phyloP scores from a whole-genome alignment of 257 asterid species.

The Schizonepeta tenuifolia region DNA sequence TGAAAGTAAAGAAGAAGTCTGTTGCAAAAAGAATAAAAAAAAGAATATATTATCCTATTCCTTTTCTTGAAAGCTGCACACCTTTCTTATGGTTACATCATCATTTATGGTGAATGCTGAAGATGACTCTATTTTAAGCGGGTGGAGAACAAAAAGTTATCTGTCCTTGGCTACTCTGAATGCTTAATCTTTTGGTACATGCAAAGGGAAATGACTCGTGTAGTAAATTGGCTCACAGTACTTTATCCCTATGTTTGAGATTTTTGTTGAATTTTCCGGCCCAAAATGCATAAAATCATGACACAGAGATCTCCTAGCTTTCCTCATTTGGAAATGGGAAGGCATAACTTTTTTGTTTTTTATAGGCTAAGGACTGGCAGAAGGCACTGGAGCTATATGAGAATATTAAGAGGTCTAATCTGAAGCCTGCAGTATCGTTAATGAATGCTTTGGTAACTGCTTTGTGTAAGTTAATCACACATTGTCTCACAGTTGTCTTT shows the following conservation, averaged over 20 bases:
- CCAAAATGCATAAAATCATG: slow-evolving; percentile 15
- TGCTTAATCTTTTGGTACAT: slow-evolving; percentile 13
- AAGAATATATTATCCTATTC: too few relatives aligned
- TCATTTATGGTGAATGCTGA: slow-evolving; percentile 17
- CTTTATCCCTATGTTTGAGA: slow-evolving; percentile 24
- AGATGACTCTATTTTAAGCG: slow-evolving; percentile 15
- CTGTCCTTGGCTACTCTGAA: slow-evolving; percentile 11
- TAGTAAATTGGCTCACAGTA: slow-evolving; percentile 1
- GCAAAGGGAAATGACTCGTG: background rate
- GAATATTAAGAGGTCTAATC: slow-evolving; percentile 60
- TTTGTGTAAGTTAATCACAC: slow-evolving; percentile 68
- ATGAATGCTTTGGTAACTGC: slow-evolving; percentile 96
- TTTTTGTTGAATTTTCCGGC: slow-evolving; percentile 13
- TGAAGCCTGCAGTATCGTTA: slow-evolving; percentile 83
- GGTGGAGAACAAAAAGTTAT: slow-evolving; percentile 7
- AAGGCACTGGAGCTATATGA: slow-evolving; percentile 85
- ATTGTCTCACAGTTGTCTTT: slow-evolving; percentile 21
- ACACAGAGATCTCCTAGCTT: background rate
- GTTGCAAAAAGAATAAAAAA: too few relatives aligned
- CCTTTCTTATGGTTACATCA: slow-evolving; percentile 20
- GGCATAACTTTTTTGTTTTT: slow-evolving; percentile 35
- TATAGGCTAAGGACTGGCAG: slow-evolving; percentile 84
- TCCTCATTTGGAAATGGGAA: slow-evolving; percentile 15
- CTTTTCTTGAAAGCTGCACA: slow-evolving; percentile 18
- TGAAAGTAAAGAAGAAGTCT: slow-evolving; percentile 23